Evolutionary conservation across 2,329 filamentous ascomycete genomes (phyloP).

Genomic region (Phyllosticta paracitricarpa): DNA sequence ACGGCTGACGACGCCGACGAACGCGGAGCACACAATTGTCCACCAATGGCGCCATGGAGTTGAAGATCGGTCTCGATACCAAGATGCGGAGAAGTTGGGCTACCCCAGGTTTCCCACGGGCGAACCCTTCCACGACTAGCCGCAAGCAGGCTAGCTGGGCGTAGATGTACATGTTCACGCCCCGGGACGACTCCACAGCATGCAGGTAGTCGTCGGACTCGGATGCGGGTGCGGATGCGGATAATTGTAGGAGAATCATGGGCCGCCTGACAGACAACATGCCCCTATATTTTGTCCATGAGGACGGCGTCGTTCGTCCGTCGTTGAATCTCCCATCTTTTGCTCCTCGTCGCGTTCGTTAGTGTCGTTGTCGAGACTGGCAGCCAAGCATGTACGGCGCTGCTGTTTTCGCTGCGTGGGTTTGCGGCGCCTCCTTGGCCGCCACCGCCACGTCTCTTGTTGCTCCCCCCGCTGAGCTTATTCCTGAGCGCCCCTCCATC

Average conservation of each 20-base stretch:
- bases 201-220: not conserved
- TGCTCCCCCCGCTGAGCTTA: not conserved
- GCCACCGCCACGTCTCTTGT: constrained; percentile 1
- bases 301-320: not conserved
- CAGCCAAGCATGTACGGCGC: not conserved
- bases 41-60: not conserved
- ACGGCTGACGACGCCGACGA: not conserved
- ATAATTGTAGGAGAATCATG: not conserved
- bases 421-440: not conserved
- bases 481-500: constrained; percentile 20
- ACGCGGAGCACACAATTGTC: not conserved
- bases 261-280: not conserved
- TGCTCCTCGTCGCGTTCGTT: not conserved
- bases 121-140: not conserved
- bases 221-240: not conserved
- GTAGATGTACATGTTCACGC: not conserved
- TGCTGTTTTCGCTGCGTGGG: not conserved
- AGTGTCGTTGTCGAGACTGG: not conserved
- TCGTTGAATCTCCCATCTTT: not conserved
- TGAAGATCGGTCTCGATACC: not conserved
- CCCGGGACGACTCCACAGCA: not conserved
- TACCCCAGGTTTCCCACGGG: not conserved
- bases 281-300: not conserved
- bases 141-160: not conserved
- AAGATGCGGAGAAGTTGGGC: not conserved